phyloP scores from a whole-genome alignment of 768 basidiomycete genomes.

The Crepidotus variabilis region DNA sequence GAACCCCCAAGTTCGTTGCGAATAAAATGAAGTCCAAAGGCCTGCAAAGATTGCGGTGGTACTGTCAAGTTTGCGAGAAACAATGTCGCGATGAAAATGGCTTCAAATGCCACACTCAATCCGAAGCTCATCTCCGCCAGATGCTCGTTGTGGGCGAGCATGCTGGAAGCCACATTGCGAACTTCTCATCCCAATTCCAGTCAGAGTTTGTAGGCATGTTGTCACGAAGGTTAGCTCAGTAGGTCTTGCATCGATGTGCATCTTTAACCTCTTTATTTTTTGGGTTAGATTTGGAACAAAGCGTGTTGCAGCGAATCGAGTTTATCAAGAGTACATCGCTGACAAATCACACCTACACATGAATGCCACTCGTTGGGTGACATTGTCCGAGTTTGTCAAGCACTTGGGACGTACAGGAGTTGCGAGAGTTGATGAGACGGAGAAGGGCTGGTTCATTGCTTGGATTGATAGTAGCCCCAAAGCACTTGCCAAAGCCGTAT shows the following conservation, averaged over 20 bases:
- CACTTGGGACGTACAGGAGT: conserved; percentile 83
- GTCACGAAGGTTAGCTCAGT: conserved; percentile 64
- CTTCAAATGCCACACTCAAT: conserved; percentile 91
- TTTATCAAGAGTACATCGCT: conserved; percentile 97
- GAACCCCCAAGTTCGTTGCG: conserved; percentile 85
- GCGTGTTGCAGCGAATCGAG: conserved; percentile 89
- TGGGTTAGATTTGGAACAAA: conserved; percentile 72
- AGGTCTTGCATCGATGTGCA: neutral
- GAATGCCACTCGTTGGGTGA: conserved; percentile 98
- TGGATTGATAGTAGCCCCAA: conserved; percentile 98
- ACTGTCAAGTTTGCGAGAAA: conserved; percentile 98
- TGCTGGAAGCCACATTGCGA: conserved; percentile 87
- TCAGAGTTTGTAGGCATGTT: conserved; percentile 88
- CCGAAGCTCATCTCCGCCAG: conserved; percentile 89
- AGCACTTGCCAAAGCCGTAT: conserved; percentile 78
- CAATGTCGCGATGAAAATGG: conserved; percentile 99
- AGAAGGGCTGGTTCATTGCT: conserved; percentile 96
- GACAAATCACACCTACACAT: conserved; percentile 95
- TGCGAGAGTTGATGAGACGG: conserved; percentile 94
- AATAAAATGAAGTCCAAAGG: conserved; percentile 99
- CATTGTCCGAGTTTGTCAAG: conserved; percentile 93
- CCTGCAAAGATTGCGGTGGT: conserved; percentile 94
- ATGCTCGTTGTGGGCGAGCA: conserved; percentile 97
- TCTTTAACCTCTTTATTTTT: neutral
- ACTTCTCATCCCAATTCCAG: conserved; percentile 88